Evolutionary conservation across 108 stramenopile genomes (phyloP), one percentile per base, ranked within the genome.

Genomic region (Stephanodiscus triporus): DNA sequence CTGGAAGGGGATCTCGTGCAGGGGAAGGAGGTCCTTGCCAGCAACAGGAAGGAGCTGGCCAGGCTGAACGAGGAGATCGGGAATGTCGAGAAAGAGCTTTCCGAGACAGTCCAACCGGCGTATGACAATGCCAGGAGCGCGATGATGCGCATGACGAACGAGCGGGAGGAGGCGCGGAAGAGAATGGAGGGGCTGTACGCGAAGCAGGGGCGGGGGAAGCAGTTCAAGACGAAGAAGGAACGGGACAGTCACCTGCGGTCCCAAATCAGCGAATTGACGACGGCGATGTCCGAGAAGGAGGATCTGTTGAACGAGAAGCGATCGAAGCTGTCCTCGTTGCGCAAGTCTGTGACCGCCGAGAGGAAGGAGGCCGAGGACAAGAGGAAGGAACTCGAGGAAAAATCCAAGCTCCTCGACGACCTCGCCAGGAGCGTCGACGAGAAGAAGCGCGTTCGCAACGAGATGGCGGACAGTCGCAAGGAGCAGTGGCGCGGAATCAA

Each of bases 141-240:
- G 6, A 72, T 92, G 63, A 68, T 64, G 19, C 56, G 79, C 24
- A 70, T 93, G 85, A 76, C 72, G 16, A 66, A 82, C 55, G 89
- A 93, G 70, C 67, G 88, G 24, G 84, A 89, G 26, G 83, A 92
- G 54, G 86, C 81, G 11, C 24, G 68, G 24, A 83, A 82, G 17
- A 78, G 89, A 50, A 80, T 84, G 75, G 92, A 97, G 63, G 90
- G 80, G 11, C 85, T 97, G 26, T 95, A 96, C 59, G 95, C 94
- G 66, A 95, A 95, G 71, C 96, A 97, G 72, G 95, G 97, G 23
- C 88, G 99, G 20, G 93, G 93, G 2, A 83, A 82, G 30, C 91
- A 97, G 69, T 99, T 96, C 77, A 30, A 64, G 7, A 86, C 91
- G 59, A 90, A 92, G 55, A 85, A 78, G 27, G 91, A 96, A 29